Evolutionary conservation across 352 stramenopile species (phyloP), one percentile per base, ranked within the genome.

Genomic region (Phytopythium kandeliae): DNA sequence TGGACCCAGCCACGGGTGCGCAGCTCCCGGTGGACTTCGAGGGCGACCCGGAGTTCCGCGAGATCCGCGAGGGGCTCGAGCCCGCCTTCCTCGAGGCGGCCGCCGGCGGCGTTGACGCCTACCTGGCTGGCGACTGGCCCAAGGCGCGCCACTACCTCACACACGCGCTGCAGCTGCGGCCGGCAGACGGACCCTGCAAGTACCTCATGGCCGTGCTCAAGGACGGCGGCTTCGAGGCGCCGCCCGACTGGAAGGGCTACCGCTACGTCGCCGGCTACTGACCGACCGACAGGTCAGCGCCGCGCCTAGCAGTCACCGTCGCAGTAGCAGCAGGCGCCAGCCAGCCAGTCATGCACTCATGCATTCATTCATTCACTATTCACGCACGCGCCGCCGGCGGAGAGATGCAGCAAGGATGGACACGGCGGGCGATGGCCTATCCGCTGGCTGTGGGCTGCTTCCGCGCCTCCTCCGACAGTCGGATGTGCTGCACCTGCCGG

Each of bases 201-300:
- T 74, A 86, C 37, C 72, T 98, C 22, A 95, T 98, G 65, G 63
- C 54, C 22, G 96, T 88, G 51, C 96, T 98, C 51, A 80, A 95
- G 58, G 68, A 80, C 9, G 61, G 71, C 52, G 84, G 92, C 54
- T 91, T 85, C 24, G 70, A 86, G 43, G 81, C 92, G n/a, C 93
- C 93, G n/a, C 36, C 64, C 19, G 78, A 96, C 60, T 98, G 94
- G 94, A 85, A 90, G 44, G 90, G 86, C 54, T 97, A 96, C 54
- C 85, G 86, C 51, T 85, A 81, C 62, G 71, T 98, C n/a, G 66
- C 65, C n/a, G 80, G 80, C 2, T 92, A 92, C 42, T 92, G 66
- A 60, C n/a, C 7, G 31, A 33, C 28, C 28, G 28, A 10, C 28
- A 10, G 5, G 28, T 33, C 10, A 33, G 28, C 28, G 28, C 28